Evolutionary conservation across 768 basidiomycete genomes (phyloP), one percentile per base, ranked within the genome.

Genomic region (Neoboletus subvelutipes): DNA sequence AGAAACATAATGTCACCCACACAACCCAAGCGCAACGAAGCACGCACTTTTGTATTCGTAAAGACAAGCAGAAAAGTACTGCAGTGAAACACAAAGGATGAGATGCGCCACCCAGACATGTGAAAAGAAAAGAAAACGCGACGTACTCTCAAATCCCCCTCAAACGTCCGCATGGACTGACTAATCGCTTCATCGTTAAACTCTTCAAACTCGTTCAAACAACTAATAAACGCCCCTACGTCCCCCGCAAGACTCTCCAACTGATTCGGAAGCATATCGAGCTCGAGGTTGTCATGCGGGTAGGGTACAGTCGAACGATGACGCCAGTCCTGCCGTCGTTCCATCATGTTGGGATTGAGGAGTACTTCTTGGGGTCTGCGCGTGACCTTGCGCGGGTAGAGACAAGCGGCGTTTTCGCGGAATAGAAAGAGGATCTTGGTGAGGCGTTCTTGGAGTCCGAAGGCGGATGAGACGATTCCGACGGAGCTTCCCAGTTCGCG

Each of bases 401-500:
- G 69, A 40, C 70, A 77, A 1, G 82, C 78, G 2, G 82, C 81
- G 50, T 83, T 83, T 57, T 81, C 78, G 37, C 79, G 77, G 61
- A 83, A 82, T 5, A 83, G 68, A 57, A 75, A 79, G 12, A 80
- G 69, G 13, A 83, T 72, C 58, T 78, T 79, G 11, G 77, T 70
- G 9, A 83, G 74, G 29, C 82, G 76, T 37, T 81, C 76, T 20
- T 82, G 77, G 29, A 83, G 71, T 51, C 73, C 72, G 54, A 75
- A 80, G 0, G 81, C 75, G 9, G 83, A 83, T 18, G 76, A 83
- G 12, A 83, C 69, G 29, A 83, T 80, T 1, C 82, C 81, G 42
- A 82, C 80, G 0, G 81, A 82, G 36, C 79, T 79, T 9, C 83
- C 82, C 0, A 83, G 69, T 58, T 82, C 80, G 11, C 80, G 79